A percentile compares a stretch with the other conserved stretches of the same genome.
Evolutionary conservation across 305 asterid species (phyloP).

Genomic region (Fraxinus nigra): DNA sequence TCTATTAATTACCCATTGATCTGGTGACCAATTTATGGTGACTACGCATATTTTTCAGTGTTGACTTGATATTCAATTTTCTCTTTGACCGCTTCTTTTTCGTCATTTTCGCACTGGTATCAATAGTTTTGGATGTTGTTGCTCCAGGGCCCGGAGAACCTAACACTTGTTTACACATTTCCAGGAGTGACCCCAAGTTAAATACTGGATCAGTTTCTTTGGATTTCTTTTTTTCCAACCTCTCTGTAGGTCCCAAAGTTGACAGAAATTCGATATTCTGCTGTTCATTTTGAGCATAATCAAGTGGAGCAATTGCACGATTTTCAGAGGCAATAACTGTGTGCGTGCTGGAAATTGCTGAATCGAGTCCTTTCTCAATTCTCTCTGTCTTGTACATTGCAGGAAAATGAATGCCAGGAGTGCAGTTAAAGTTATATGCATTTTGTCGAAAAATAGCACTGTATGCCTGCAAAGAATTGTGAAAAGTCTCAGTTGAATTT

Average conservation of each 20-base stretch:
- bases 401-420: slow-evolving; percentile 17
- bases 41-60: slow-evolving; percentile 31
- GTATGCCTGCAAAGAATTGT: slow-evolving; percentile 54
- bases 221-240: slow-evolving; percentile 53
- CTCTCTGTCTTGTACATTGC: slow-evolving; percentile 20
- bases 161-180: slow-evolving; percentile 37
- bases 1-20: slow-evolving; percentile 34
- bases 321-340: slow-evolving; percentile 23
- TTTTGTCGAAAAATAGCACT: slow-evolving; percentile 28
- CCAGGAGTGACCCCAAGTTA: slow-evolving; percentile 43
- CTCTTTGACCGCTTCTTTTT: slow-evolving; percentile 68
- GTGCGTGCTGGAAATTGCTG: slow-evolving; percentile 35
- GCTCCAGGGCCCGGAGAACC: slow-evolving; percentile 32
- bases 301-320: slow-evolving; percentile 21
- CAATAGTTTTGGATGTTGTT: slow-evolving; percentile 38
- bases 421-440: slow-evolving; percentile 26
- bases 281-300: slow-evolving; percentile 30
- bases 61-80: slow-evolving; percentile 39
- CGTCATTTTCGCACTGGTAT: slow-evolving; percentile 34
- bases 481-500: slow-evolving; percentile 37
- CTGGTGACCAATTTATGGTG: slow-evolving; percentile 29
- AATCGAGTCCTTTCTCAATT: slow-evolving; percentile 43
- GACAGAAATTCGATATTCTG: slow-evolving; percentile 35
- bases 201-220: slow-evolving; percentile 43
- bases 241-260: slow-evolving; percentile 49